These are phyloP conservation scores for Colletotrichum neosansevieriae DNA, from an alignment of 2,329 filamentous ascomycete genomes.

Conservation along the genomic window DNA sequence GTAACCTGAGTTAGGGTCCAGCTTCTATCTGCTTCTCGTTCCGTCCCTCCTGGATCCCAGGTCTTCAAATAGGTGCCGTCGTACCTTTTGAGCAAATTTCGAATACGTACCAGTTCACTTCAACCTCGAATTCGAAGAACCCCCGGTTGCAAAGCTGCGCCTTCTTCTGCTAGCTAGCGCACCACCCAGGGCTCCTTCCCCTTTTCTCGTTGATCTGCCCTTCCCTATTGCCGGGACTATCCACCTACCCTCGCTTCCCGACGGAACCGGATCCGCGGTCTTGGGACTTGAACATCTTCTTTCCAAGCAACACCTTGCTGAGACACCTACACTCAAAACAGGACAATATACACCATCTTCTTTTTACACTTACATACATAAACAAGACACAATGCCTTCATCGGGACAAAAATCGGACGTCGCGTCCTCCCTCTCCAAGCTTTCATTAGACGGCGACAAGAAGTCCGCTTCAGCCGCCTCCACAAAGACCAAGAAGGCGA, in stretches of 20 bases:
- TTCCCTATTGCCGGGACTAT: slow-evolving; percentile 22
- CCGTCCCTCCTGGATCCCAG: background rate
- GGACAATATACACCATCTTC: no score
- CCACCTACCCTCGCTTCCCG: slow-evolving; percentile 33
- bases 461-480: slow-evolving; percentile 19
- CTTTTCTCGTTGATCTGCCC: slow-evolving; percentile 15
- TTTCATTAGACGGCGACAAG: slow-evolving; percentile 46
- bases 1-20: slow-evolving; percentile 8
- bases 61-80: no score
- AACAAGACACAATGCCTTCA: slow-evolving; percentile 29
- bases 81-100: no score
- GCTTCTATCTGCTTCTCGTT: background rate
- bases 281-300: slow-evolving; percentile 3
- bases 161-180: background rate
- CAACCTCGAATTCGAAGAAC: background rate
- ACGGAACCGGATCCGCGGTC: slow-evolving; percentile 21
- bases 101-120: background rate
- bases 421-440: slow-evolving; percentile 48
- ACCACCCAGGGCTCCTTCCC: slow-evolving; percentile 13
- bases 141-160: background rate
- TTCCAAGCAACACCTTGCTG: slow-evolving; percentile 16
- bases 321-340: background rate
- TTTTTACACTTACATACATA: background rate
- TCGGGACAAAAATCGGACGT: slow-evolving; percentile 45
- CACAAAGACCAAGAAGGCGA: slow-evolving; percentile 44